Base-by-base conservation (phyloP, 257 asterid genomes). In the Craterostigma plantagineum region DNA sequence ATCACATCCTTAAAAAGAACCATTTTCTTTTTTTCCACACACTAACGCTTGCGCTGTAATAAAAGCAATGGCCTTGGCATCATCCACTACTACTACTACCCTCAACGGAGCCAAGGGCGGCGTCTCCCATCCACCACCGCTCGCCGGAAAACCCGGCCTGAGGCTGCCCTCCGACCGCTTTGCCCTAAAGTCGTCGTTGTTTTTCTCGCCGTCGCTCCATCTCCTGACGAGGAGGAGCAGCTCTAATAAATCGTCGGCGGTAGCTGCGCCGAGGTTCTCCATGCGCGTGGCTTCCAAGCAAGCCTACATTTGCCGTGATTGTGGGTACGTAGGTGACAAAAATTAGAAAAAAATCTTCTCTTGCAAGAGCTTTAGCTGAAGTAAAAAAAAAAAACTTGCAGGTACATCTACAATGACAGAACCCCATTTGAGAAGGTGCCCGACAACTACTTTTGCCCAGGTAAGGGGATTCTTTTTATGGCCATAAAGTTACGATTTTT, bases 291-390 rank as follows among this genome's bases (percentile, higher is more conserved):
- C 94, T 43, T 68, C 91, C 55, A 87, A 81, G 42, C 95, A 87
- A 58, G 72, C 95, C 53, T 87, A 81, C 56, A 73, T 87, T 56
- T 87, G 97, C 69, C 85, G 97, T 12, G 95, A 87, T 65, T 87
- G 95, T 67, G 95, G 95, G 97, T 85, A 50, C 4, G 30, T 23
- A 23, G 30, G 30, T 6, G 30, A 23, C 30, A 6, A 2, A n/a
- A n/a, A n/a, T n/a, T n/a, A n/a, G n/a, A n/a, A n/a, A n/a, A n/a
- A n/a, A 23, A 23, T 23, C 30, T 23, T 23, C 30, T 23, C 30
- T 37, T 10, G 8, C 41, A 40, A n/a, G 7, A 40, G 14, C 3
- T n/a, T 40, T 40, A 8, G n/a, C 17, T 10, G 15, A 40, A 10
- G 14, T 37, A 37, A 10, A n/a, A 10, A 40, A 14, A n/a, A 16